phyloP scores from a whole-genome alignment of 2,329 filamentous ascomycete species.

The Epichloe amarillans region DNA sequence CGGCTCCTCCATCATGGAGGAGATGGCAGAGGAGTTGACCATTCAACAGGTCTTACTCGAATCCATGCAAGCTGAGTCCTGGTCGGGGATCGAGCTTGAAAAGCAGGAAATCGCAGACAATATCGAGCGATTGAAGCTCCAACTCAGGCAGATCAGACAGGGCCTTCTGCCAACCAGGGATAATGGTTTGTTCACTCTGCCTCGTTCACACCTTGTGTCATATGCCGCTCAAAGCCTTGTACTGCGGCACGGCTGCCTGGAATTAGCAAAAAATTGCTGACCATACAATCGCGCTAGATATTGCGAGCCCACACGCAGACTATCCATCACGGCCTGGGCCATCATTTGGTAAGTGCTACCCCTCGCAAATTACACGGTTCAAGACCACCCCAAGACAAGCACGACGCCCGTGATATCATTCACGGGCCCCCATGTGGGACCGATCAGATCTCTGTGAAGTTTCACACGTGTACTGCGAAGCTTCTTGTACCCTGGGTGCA shows the following conservation, averaged over 20 bases:
- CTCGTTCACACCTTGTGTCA: background rate
- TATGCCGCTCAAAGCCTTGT: background rate
- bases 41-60: constrained; percentile 29
- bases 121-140: constrained; percentile 19
- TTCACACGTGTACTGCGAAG: background rate
- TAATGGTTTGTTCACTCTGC: background rate
- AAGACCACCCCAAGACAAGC: background rate
- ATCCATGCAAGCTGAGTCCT: constrained; percentile 21
- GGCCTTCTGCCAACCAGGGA: background rate
- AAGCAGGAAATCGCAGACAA: background rate
- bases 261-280: background rate
- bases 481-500: background rate
- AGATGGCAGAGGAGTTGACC: constrained; percentile 27
- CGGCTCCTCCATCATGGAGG: constrained; percentile 10
- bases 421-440: background rate
- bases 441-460: background rate
- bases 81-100: constrained; percentile 18
- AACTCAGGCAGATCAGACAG: constrained; percentile 10
- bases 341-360: background rate
- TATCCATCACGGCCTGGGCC: background rate
- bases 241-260: background rate
- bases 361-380: background rate
- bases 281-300: background rate
- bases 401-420: background rate
- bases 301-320: background rate